Base-by-base conservation (phyloP, 805 yeast species). In the Priceomyces fermenticarens region DNA sequence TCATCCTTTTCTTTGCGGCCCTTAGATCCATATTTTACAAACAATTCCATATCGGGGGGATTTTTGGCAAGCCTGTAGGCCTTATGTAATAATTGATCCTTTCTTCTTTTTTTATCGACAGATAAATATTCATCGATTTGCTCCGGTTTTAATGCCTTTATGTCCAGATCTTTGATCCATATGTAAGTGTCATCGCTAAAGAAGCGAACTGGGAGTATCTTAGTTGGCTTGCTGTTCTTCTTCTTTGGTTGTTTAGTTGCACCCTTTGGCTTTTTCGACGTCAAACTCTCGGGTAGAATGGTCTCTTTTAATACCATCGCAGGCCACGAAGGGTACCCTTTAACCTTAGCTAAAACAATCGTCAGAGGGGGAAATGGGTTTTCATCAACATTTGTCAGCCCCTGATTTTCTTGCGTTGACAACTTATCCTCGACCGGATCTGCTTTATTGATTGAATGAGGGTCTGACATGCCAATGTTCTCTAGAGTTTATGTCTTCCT, bases 251-350 rank as follows among this genome's bases (percentile, higher is more conserved):
- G 54, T 20, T 52, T 52, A 32, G 60, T 54, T 26, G 62, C 49
- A 14, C 63, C 48, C 48, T 77, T 77, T 11, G 88, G 86, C 42
- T 70, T 75, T 45, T 70, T 73, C 12, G 62, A 58, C 17, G 63
- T 48, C 23, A 86, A 77, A 49, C 72, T 65, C 14, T 66, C 76
- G 0, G 95, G 93, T 4, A 87, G 68, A 6, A 77, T 60, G 12
- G 73, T 70, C 44, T 67, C 75, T 1, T 81, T 83, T 3, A 87
- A 73, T 3, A 86, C 80, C 80, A 87, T 81, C 2, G 90, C 89
- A 0, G 96, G 96, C 96, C 96, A 88, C 32, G 90, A 84, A 2
- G 95, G 86, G 56, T 81, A 88, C 7, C 95, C 95, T 54, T 86
- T 88, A 36, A 88, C 80, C 60, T 88, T 88, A 6, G 93, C 93